Evolutionary conservation across 2,329 filamentous ascomycete genomes (phyloP).

Genomic region (Thelonectria blattea): DNA sequence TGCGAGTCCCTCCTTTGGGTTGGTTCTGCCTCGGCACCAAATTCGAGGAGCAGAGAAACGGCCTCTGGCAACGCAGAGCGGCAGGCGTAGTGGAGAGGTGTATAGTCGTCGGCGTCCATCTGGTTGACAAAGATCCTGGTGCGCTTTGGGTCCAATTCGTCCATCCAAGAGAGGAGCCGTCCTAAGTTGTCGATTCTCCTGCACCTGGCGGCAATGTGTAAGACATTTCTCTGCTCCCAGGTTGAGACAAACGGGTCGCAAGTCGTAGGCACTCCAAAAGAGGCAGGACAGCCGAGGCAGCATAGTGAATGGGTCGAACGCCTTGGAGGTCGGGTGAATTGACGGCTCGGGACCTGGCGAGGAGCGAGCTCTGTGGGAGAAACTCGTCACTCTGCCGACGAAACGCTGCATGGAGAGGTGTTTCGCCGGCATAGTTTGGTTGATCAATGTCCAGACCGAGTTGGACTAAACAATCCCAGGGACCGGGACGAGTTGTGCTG

Average conservation of each 20-base stretch:
- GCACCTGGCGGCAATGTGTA: constrained; percentile 30
- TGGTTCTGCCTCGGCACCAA: constrained; percentile 22
- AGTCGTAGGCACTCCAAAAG: constrained; percentile 15
- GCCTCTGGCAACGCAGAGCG: constrained; percentile 22
- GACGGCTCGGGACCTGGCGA: not conserved
- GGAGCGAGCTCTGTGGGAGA: constrained; percentile 1
- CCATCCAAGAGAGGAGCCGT: constrained; percentile 24
- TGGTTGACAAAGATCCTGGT: constrained; percentile 16
- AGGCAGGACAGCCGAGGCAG: constrained; percentile 20
- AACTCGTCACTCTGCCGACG: constrained; percentile 3
- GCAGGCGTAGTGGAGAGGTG: constrained; percentile 30
- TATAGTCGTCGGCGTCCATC: constrained; percentile 21
- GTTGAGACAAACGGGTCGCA: constrained; percentile 25
- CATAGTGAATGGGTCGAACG: constrained; percentile 27
- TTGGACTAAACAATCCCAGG: not conserved
- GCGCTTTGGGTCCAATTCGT: not conserved
- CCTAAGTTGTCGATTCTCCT: constrained; percentile 22
- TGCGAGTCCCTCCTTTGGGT: not conserved
- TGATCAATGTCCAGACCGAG: constrained; percentile 18
- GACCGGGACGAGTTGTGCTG: not conserved
- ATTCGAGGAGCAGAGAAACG: constrained; percentile 23
- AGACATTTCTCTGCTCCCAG: constrained; percentile 20
- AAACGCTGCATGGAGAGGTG: constrained; percentile 24
- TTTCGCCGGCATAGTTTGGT: constrained; percentile 20
- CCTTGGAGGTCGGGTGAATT: constrained; percentile 18